Evolutionary conservation across 345 rosid genomes (phyloP).

Genomic region (Streptanthus diversifolius): DNA sequence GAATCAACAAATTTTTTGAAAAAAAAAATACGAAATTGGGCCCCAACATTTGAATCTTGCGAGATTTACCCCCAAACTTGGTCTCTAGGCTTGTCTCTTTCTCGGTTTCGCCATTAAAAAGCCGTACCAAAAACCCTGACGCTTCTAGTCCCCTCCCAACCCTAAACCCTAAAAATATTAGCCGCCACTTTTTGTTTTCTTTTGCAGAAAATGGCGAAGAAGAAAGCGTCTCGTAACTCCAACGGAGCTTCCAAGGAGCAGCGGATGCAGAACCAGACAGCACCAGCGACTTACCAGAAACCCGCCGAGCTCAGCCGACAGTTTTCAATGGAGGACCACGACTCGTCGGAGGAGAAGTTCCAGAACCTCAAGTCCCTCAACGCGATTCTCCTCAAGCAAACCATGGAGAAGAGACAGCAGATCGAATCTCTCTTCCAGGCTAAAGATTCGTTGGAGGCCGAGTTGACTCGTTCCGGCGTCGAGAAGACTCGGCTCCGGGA

Average conservation of each 20-base stretch:
- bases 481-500: conserved; percentile 36
- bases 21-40: conserved; percentile 8
- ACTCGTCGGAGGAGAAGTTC: conserved; percentile 45
- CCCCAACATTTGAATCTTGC: conserved; percentile 28
- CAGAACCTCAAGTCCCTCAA: conserved; percentile 60
- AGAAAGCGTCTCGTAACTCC: conserved; percentile 29
- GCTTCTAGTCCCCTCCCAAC: not conserved
- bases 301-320: conserved; percentile 15
- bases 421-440: conserved; percentile 49
- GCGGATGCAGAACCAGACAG: not conserved
- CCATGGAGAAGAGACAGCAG: conserved; percentile 52
- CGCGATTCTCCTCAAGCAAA: conserved; percentile 57
- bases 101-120: conserved; percentile 21
- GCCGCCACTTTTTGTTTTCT: conserved; percentile 16
- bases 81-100: not conserved
- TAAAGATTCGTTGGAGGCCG: conserved; percentile 45
- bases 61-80: conserved; percentile 18
- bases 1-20: not conserved
- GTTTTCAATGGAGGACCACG: conserved; percentile 40
- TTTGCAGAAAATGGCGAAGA: conserved; percentile 27
- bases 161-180: conserved; percentile 13
- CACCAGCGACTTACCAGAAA: conserved; percentile 9
- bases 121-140: conserved; percentile 13
- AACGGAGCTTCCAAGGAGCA: conserved; percentile 20
- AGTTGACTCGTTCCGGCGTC: conserved; percentile 36